Evolutionary conservation across 2,329 filamentous ascomycete genomes (phyloP).

Genomic region (Epichloe hybrida): DNA sequence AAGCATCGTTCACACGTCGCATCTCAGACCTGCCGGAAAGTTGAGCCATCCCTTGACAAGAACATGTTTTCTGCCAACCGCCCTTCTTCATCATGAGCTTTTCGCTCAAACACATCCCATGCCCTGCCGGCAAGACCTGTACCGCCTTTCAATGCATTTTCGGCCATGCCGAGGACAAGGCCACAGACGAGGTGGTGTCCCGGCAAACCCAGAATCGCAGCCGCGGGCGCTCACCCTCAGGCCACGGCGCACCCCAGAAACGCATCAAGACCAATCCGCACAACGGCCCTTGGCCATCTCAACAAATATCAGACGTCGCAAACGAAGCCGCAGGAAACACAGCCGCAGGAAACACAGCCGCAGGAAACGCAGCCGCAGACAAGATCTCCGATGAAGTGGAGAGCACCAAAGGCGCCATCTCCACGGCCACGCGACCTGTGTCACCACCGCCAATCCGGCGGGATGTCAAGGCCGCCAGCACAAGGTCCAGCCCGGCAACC

Average conservation of each 20-base stretch:
- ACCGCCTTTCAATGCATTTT: slow-evolving; percentile 38
- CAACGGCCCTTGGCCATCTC: background rate
- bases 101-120: slow-evolving; percentile 35
- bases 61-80: background rate
- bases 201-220: background rate
- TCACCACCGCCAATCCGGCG: slow-evolving; percentile 19
- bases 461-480: slow-evolving; percentile 6
- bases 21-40: background rate
- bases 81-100: slow-evolving; percentile 19
- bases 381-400: background rate
- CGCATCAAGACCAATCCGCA: slow-evolving; percentile 15
- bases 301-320: background rate
- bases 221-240: slow-evolving; percentile 2
- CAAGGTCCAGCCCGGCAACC: background rate
- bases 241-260: slow-evolving; percentile 18
- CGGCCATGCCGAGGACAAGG: slow-evolving; percentile 26
- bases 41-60: background rate
- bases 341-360: too few species aligned
- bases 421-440: slow-evolving; percentile 16
- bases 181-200: slow-evolving; percentile 5
- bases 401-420: background rate
- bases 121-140: slow-evolving; percentile 33
- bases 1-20: background rate
- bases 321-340: too few species aligned
- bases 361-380: background rate